Percentiles rank a stretch among this genome's conserved stretches.
Evolutionary conservation across 2,329 filamentous ascomycete species (phyloP).

Genomic region (Botrytis paeoniae): DNA sequence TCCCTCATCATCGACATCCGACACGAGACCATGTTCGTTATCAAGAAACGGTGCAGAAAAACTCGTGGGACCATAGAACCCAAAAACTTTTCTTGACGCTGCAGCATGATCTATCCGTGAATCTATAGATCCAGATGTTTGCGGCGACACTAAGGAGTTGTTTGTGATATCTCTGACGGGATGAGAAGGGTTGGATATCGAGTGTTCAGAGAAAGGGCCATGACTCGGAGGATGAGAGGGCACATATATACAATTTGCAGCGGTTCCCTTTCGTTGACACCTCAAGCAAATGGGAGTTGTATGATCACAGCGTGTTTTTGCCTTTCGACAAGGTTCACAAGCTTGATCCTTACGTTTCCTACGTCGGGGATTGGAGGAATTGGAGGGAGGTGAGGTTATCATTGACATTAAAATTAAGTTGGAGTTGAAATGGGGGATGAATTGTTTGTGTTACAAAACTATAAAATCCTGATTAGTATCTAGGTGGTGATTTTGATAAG

Average conservation of each 20-base stretch:
- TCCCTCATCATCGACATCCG: neutral
- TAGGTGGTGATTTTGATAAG: neutral
- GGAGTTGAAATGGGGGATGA: neutral
- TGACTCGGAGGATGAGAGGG: neutral
- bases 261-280: conserved; percentile 3
- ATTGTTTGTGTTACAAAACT: neutral
- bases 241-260: neutral
- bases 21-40: neutral
- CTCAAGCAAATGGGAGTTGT: conserved; percentile 8
- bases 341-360: conserved; percentile 15
- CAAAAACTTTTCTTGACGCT: neutral
- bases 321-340: conserved; percentile 2
- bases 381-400: neutral
- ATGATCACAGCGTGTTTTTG: conserved; percentile 4
- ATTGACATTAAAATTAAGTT: neutral
- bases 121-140: neutral
- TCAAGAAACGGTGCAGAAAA: conserved; percentile 1
- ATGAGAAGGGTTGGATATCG: neutral
- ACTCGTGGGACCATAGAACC: conserved; percentile 8
- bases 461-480: neutral
- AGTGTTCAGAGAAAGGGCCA: neutral
- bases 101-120: neutral
- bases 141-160: neutral
- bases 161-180: neutral
- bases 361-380: neutral